Conservation (phyloP, 2,329 filamentous ascomycete species). For the Dendryphion nanum region DNA sequence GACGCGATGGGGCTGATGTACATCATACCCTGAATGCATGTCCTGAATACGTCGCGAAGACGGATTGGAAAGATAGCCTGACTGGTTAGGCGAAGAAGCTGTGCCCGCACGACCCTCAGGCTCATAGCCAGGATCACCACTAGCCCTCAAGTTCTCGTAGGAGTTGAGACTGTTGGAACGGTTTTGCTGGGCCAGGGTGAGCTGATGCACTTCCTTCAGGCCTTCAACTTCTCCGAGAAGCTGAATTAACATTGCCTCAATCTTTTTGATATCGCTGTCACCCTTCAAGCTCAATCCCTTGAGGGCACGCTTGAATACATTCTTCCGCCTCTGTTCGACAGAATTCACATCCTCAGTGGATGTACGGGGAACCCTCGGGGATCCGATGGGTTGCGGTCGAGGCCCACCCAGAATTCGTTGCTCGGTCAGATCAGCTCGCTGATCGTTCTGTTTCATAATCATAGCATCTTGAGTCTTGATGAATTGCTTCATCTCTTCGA, state of each 20-base stretch:
- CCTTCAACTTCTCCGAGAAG: constrained; percentile 87
- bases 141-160: constrained; percentile 68
- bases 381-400: constrained; percentile 71
- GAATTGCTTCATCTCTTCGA: constrained; percentile 91
- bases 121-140: constrained; percentile 74
- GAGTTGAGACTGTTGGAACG: constrained; percentile 59
- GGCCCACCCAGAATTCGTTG: constrained; percentile 83
- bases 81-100: constrained; percentile 71
- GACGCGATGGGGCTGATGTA: constrained; percentile 70
- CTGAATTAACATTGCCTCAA: constrained; percentile 71
- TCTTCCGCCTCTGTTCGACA: constrained; percentile 75
- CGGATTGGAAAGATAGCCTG: constrained; percentile 69
- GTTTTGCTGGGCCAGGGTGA: constrained; percentile 29
- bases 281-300: constrained; percentile 87
- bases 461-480: constrained; percentile 87
- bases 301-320: constrained; percentile 90
- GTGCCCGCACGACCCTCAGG: constrained; percentile 78
- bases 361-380: constrained; percentile 57
- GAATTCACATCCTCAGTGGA: constrained; percentile 54
- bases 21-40: constrained; percentile 52
- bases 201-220: constrained; percentile 43
- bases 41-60: constrained; percentile 46
- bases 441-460: constrained; percentile 82
- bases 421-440: constrained; percentile 81
- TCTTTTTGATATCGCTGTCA: constrained; percentile 80